A percentile compares a stretch with the other conserved stretches of the same genome.
These are phyloP conservation scores for Mariannaea sp. DNA, from an alignment of 2,329 filamentous ascomycete species.

Conservation along the genomic window DNA sequence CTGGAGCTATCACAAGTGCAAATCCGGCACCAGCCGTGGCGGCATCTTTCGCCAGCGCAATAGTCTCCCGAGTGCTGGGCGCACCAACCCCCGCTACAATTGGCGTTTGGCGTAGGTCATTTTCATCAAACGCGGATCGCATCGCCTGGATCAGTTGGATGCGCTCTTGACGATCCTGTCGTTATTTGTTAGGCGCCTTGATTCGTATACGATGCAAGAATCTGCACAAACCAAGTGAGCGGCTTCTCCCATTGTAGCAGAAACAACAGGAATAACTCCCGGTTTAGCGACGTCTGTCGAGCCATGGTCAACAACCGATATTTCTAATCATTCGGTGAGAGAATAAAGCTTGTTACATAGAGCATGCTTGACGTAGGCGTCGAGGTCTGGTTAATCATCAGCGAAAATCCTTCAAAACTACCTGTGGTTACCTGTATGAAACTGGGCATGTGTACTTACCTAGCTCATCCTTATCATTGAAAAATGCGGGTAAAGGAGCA, in stretches of 20 bases:
- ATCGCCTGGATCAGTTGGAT: not conserved
- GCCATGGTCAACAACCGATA: not conserved
- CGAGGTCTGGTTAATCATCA: not conserved
- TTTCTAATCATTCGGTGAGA: too few relatives aligned
- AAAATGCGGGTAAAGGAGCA: not conserved
- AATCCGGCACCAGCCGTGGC: not conserved
- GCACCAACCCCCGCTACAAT: slow-evolving; percentile 2
- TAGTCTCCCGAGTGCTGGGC: slow-evolving; percentile 1
- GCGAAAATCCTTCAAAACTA: not conserved
- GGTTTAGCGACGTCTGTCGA: not conserved
- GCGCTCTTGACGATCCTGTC: slow-evolving; percentile 1
- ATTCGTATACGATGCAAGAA: not conserved
- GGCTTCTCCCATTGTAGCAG: slow-evolving; percentile 2
- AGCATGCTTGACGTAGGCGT: not conserved
- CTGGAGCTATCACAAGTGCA: not conserved
- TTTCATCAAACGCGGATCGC: not conserved
- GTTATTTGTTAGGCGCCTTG: not conserved
- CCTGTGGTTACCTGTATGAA: not conserved
- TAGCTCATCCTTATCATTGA: not conserved
- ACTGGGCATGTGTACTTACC: not conserved
- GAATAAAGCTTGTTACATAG: slow-evolving; percentile 1
- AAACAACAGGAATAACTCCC: not conserved
- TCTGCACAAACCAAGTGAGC: slow-evolving; percentile 2
- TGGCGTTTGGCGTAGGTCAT: not conserved
- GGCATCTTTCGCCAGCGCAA: not conserved